Conservation (phyloP, 768 basidiomycete species). For the Suillus clintonianus region DNA sequence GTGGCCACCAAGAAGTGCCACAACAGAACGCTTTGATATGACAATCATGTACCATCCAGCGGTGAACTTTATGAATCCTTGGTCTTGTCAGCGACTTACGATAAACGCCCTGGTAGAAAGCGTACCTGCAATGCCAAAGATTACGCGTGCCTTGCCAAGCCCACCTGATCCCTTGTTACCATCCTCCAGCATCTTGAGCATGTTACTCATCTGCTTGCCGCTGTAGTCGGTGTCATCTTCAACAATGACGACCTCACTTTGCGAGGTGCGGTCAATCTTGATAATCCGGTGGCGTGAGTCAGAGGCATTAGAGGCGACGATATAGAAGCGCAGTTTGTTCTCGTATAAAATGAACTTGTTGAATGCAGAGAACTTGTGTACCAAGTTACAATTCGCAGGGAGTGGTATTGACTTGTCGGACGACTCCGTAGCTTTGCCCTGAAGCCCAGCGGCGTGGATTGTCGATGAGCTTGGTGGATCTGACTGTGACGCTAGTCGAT, state of each 20-base stretch:
- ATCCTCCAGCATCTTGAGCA: slow-evolving; percentile 94
- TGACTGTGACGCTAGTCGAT: neutral
- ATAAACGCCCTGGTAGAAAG: neutral
- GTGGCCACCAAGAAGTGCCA: slow-evolving; percentile 92
- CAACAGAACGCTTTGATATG: slow-evolving; percentile 86
- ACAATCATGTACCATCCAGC: slow-evolving; percentile 96
- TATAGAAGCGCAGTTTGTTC: slow-evolving; percentile 86
- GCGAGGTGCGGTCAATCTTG: slow-evolving; percentile 88
- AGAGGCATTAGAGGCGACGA: slow-evolving; percentile 87
- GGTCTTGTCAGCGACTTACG: neutral
- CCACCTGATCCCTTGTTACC: slow-evolving; percentile 90
- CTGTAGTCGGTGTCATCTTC: slow-evolving; percentile 91
- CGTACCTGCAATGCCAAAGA: slow-evolving; percentile 83
- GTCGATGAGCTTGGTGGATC: neutral
- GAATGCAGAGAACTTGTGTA: slow-evolving; percentile 20
- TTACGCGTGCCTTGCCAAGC: slow-evolving; percentile 72
- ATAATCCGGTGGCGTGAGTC: slow-evolving; percentile 89
- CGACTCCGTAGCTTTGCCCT: neutral
- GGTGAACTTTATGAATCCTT: slow-evolving; percentile 90
- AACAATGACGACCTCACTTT: slow-evolving; percentile 71
- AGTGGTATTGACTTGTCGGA: neutral
- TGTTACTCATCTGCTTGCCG: slow-evolving; percentile 83
- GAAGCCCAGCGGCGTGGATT: neutral
- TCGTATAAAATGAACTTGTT: slow-evolving; percentile 96
- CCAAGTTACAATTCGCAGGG: neutral